Base-by-base conservation (phyloP, 2,329 filamentous ascomycete genomes). In the Trichophyton verrucosum region DNA sequence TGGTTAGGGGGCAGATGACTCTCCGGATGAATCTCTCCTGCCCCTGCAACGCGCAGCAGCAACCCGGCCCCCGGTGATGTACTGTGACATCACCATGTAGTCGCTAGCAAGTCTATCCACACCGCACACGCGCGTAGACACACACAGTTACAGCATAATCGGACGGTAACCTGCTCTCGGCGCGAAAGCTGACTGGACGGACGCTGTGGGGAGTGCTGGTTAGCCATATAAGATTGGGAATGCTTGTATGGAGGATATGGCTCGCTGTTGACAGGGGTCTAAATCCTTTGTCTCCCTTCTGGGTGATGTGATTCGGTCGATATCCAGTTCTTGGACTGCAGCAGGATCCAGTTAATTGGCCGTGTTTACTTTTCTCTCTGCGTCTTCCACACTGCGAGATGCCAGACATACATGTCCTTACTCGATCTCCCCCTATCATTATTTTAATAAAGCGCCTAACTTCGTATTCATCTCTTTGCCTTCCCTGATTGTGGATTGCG, bases 131-230 rank as follows among this genome's bases (percentile, higher is more conserved):
- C 33, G 30, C 51, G 15, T 55, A 27, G n/a, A n/a, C 24, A 17
- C 51, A 27, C 33, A 33, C 20, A 9, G 13, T 36, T n/a, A 33
- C 27, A 17, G 27, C 27, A 30, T 2, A 30, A 30, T 30, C 27
- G 27, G 51, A 55, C 7, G 33, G 27, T 55, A 20, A 55, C 51
- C 51, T 55, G 51, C 27, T 55, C 27, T 11, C 27, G 3, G 30
- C 27, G 51, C 27, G 46, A 44, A 62, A 53, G 30, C 27, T 60
- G 58, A 53, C 42, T 51, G n/a, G 20, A 58, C 33, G 24, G 33
- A 17, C 44, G 58, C 58, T 53, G 59, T 58, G 61, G 58, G 9
- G 11, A 60, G 27, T 40, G 33, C 57, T 59, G 61, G 51, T 55
- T 38, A 20, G 2, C 51, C 27, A 36, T 17, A 36, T 3, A 55